These are phyloP conservation scores for Lasiosphaeria miniovina DNA, from an alignment of 495 filamentous ascomycete species.

Conservation along the genomic window DNA sequence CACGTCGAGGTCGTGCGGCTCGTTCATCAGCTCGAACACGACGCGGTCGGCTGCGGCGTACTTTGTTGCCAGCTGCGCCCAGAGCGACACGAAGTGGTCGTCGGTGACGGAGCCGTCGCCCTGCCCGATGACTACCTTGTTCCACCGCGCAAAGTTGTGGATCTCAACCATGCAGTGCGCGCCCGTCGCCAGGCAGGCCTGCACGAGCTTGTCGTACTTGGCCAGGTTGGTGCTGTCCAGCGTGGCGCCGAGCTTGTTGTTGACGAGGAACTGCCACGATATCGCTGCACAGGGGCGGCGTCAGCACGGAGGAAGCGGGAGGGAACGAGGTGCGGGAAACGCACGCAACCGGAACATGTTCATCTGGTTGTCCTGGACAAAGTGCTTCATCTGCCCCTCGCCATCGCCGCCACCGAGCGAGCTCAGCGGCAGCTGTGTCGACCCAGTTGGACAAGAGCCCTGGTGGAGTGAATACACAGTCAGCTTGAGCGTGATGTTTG, in stretches of 20 bases:
- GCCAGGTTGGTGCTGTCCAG: slow-evolving; percentile 45
- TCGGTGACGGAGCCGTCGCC: slow-evolving; percentile 47
- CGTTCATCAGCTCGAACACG: slow-evolving; percentile 64
- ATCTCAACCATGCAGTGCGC: slow-evolving; percentile 58
- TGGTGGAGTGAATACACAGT: slow-evolving; percentile 13
- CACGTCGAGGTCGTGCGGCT: slow-evolving; percentile 54
- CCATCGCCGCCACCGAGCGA: slow-evolving; percentile 34
- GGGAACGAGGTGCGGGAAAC: neutral
- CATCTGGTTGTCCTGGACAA: slow-evolving; percentile 44
- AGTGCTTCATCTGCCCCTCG: slow-evolving; percentile 51
- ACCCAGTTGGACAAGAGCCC: slow-evolving; percentile 34
- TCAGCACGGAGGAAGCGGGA: slow-evolving; percentile 1
- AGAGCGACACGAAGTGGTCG: slow-evolving; percentile 54
- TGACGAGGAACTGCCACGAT: slow-evolving; percentile 53
- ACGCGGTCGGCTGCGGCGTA: slow-evolving; percentile 48
- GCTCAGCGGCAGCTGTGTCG: slow-evolving; percentile 34
- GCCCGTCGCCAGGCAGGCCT: slow-evolving; percentile 55
- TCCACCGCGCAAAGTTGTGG: slow-evolving; percentile 55
- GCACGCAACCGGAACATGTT: slow-evolving; percentile 55
- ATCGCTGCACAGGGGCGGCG: slow-evolving; percentile 31
- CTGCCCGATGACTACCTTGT: slow-evolving; percentile 58
- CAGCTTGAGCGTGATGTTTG: slow-evolving; percentile 9
- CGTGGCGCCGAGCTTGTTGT: slow-evolving; percentile 40
- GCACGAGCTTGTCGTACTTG: slow-evolving; percentile 56
- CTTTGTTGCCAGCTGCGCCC: slow-evolving; percentile 55